Base-by-base conservation (phyloP, 768 basidiomycete genomes). In the Hericium coralloides region DNA sequence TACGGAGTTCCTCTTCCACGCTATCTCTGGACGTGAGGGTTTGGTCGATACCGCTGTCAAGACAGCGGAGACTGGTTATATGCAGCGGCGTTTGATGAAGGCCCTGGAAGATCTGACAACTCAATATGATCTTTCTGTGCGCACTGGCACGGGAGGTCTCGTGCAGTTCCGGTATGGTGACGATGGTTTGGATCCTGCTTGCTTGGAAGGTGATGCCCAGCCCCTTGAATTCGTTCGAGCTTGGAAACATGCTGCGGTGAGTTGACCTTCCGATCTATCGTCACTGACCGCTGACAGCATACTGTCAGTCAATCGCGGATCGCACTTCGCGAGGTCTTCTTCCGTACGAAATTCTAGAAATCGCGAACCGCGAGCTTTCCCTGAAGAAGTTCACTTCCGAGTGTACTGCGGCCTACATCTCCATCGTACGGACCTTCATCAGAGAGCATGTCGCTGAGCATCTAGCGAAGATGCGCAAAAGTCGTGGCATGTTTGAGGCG, bases 1-100 rank as follows among this genome's bases (percentile, higher is more conserved):
- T 0, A 95, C 95, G 17, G 97, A 99, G 67, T 99, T 99, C 74
- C 69, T 99, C 54, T 98, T 98, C 77, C 97, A 99, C 72, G 97
- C 97, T 55, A 98, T 99, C 63, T 97, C 95, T 14, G 97, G 97
- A 57, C 87, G 97, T 65, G 97, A 98, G 74, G 97, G 97, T 72
- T 73, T 99, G 53, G 95, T 99, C 66, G 97, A 99, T 73, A 99
- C 97, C 0, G 97, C 97, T 23, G 97, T 99, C 72, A 99, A 99
- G 74, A 99, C 97, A 0, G 97, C 97, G 14, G 97, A 99, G 72
- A 99, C 97, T 1, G 97, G 97, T 43, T 99, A 99, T 74, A 99
- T 99, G 95, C 93, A 95, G 67, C 84, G 97, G 52, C 90, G 97
- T 56, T 72, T 99, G 59, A 98, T 99, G 97, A 99, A 99, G 69